Evolutionary conservation across 345 rosid species (phyloP).

Genomic region (Citrus hindsii): DNA sequence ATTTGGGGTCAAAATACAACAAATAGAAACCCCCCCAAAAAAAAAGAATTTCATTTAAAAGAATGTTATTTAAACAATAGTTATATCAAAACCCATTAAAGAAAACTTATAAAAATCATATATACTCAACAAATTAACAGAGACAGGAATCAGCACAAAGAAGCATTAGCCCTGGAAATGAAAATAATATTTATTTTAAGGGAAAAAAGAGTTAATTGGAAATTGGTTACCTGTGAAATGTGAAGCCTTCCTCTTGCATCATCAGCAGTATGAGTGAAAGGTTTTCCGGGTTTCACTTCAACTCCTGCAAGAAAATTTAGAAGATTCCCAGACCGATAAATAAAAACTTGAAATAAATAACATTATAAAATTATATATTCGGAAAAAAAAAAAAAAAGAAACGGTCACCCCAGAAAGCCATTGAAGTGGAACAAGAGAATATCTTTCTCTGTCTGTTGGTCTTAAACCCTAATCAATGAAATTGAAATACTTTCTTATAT

Average conservation of each 20-base stretch:
- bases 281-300: conserved; percentile 61
- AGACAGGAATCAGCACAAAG: not conserved
- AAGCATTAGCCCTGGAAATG: not conserved
- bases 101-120: not conserved
- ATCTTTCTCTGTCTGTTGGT: not conserved
- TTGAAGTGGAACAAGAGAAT: not conserved
- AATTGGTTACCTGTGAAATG: conserved; percentile 51
- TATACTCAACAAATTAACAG: not conserved
- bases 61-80: not conserved
- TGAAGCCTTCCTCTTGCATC: conserved; percentile 49
- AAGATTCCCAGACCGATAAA: not conserved
- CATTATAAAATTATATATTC: not conserved
- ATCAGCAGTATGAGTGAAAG: conserved; percentile 39
- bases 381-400: not conserved
- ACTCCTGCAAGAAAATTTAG: conserved; percentile 40
- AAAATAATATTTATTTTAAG: not conserved
- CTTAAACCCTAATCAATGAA: not conserved
- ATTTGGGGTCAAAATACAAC: too few relatives aligned
- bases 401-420: conserved; percentile 13
- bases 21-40: not conserved
- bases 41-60: not conserved
- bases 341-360: not conserved
- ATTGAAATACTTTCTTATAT: too few relatives aligned
- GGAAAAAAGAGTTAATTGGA: too few relatives aligned
- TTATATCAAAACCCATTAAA: not conserved